These are phyloP conservation scores for Ceratobasidium sp. DNA, from an alignment of 1,284 basidiomycete genomes.

Conservation along the genomic window DNA sequence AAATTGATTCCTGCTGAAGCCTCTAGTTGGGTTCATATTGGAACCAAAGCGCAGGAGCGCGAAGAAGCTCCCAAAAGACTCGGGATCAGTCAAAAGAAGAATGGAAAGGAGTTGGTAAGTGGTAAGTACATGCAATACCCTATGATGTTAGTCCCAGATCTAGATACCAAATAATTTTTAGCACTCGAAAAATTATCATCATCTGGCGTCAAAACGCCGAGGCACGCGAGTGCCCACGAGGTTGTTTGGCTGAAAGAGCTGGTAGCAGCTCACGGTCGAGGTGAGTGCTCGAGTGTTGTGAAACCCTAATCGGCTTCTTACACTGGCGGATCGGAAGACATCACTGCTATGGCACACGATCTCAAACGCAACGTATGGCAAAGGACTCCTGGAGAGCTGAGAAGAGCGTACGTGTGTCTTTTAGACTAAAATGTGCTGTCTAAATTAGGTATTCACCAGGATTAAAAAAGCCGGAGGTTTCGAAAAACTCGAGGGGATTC, in stretches of 20 bases:
- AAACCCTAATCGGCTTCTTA: neutral
- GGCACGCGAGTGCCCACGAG: conserved; percentile 78
- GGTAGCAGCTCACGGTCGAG: conserved; percentile 68
- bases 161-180: conserved; percentile 46
- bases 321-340: conserved; percentile 56
- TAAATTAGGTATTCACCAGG: conserved; percentile 4
- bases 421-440: neutral
- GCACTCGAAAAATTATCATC: conserved; percentile 59
- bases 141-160: neutral
- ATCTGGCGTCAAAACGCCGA: conserved; percentile 57
- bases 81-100: conserved; percentile 41
- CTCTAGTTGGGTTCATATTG: conserved; percentile 29
- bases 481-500: conserved; percentile 22
- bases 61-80: conserved; percentile 3
- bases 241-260: conserved; percentile 70
- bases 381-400: conserved; percentile 84
- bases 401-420: conserved; percentile 48
- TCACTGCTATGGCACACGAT: conserved; percentile 81
- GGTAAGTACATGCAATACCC: neutral
- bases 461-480: conserved; percentile 42
- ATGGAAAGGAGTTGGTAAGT: conserved; percentile 45
- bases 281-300: conserved; percentile 1
- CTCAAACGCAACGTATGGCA: conserved; percentile 83
- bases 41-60: neutral
- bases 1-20: conserved; percentile 32